A percentile compares a stretch with the other conserved stretches of the same genome.
phyloP scores from a whole-genome alignment of 768 basidiomycete genomes.

The Calocybe gangraenosa region DNA sequence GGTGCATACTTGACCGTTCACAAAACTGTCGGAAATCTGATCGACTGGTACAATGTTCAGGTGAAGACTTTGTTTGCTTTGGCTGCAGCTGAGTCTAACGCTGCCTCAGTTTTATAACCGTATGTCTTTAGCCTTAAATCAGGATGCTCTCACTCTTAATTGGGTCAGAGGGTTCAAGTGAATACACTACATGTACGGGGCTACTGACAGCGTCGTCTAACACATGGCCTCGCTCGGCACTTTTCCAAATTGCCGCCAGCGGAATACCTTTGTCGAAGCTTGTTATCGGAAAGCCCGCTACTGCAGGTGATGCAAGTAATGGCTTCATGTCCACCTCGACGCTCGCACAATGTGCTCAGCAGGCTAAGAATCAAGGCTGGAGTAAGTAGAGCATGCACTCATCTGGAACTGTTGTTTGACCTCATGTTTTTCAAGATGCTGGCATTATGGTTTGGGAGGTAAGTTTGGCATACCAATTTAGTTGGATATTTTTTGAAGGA shows the following conservation, averaged over 20 bases:
- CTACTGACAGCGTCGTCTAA: conserved; percentile 52
- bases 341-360: conserved; percentile 47
- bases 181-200: conserved; percentile 58
- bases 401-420: too few species aligned
- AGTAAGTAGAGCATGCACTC: too few species aligned
- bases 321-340: conserved; percentile 47
- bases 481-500: conserved; percentile 1
- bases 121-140: conserved; percentile 18
- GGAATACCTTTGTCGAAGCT: conserved; percentile 52
- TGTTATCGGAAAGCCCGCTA: conserved; percentile 62
- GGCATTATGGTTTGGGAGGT: conserved; percentile 31
- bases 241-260: conserved; percentile 44
- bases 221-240: conserved; percentile 48
- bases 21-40: conserved; percentile 44
- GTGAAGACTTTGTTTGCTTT: conserved; percentile 23
- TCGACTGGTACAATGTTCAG: conserved; percentile 62
- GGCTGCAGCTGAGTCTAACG: neutral
- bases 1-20: conserved; percentile 57
- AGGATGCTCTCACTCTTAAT: neutral
- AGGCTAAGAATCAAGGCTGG: conserved; percentile 53
- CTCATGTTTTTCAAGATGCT: conserved; percentile 16
- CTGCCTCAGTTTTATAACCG: conserved; percentile 37
- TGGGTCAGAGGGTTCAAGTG: conserved; percentile 54
- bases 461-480: neutral
- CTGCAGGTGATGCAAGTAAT: conserved; percentile 35